Evolutionary conservation across 2,329 filamentous ascomycete species (phyloP).

Genomic region (Ophiostoma perfectum): DNA sequence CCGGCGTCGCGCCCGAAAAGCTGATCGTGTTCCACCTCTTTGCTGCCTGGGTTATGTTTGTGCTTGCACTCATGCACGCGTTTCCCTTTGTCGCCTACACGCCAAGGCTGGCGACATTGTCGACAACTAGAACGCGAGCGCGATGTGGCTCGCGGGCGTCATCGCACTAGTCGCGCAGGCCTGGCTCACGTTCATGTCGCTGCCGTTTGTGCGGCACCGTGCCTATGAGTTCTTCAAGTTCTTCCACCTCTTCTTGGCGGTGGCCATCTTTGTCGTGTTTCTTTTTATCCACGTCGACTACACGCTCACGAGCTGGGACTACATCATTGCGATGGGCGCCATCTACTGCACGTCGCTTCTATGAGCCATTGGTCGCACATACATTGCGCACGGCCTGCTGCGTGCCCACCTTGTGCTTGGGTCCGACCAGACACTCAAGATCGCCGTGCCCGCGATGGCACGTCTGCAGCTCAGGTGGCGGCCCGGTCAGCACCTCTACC

Average conservation of each 20-base stretch:
- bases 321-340: conserved; percentile 52
- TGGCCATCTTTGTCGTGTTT: conserved; percentile 51
- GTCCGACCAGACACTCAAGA: not conserved
- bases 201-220: conserved; percentile 44
- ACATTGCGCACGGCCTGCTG: not conserved
- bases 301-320: conserved; percentile 53
- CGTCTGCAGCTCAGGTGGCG: conserved; percentile 1
- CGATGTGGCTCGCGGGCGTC: conserved; percentile 40
- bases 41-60: conserved; percentile 51
- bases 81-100: conserved; percentile 55
- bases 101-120: conserved; percentile 45
- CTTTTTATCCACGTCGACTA: conserved; percentile 58
- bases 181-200: conserved; percentile 51
- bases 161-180: conserved; percentile 49
- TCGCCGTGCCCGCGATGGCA: not conserved
- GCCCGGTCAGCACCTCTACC: not conserved
- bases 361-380: not conserved
- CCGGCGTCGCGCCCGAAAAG: conserved; percentile 52
- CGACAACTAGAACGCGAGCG: conserved; percentile 37
- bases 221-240: conserved; percentile 59
- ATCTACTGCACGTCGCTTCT: conserved; percentile 42
- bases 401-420: not conserved
- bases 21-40: conserved; percentile 53
- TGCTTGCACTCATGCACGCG: conserved; percentile 52
- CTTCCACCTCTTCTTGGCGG: conserved; percentile 49